phyloP scores from a whole-genome alignment of 2,329 filamentous ascomycete genomes.

The Phoma herbarum region DNA sequence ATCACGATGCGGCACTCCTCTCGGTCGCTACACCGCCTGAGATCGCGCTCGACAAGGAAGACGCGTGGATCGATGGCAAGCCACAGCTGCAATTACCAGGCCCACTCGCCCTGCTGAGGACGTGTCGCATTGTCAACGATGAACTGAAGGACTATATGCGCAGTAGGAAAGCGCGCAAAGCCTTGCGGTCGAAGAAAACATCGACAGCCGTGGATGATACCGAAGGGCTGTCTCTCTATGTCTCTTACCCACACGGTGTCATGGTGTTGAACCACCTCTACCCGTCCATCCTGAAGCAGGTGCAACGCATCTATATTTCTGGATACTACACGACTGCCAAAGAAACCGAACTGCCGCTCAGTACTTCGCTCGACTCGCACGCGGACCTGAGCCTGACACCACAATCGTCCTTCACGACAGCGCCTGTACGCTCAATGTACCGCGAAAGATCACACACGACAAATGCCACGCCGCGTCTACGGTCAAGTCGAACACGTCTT shows the following conservation, averaged over 20 bases:
- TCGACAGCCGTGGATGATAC: conserved; percentile 18
- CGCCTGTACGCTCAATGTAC: conserved; percentile 12
- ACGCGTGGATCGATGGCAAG: conserved; percentile 17
- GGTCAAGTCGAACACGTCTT: conserved; percentile 27
- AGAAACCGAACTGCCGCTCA: conserved; percentile 6
- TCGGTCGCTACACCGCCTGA: conserved; percentile 38
- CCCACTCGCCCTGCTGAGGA: conserved; percentile 39
- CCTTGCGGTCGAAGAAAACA: conserved; percentile 16
- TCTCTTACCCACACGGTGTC: conserved; percentile 54
- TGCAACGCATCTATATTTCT: conserved; percentile 52
- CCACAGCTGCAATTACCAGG: conserved; percentile 32
- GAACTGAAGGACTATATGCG: conserved; percentile 49
- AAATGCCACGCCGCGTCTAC: conserved; percentile 16
- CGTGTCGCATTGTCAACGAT: conserved; percentile 46
- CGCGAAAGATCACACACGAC: conserved; percentile 6
- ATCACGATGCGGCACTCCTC: conserved; percentile 48
- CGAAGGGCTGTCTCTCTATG: conserved; percentile 51
- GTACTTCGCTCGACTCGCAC: conserved; percentile 16
- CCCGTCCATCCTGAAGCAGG: conserved; percentile 53
- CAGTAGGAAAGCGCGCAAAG: conserved; percentile 27
- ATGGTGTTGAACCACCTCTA: conserved; percentile 51
- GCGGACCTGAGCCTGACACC: conserved; percentile 27
- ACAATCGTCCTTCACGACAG: conserved; percentile 25
- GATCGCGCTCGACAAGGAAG: conserved; percentile 25
- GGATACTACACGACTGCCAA: conserved; percentile 47